Base-by-base conservation (phyloP, 176 grass and related monocot genomes). In the Lolium perenne region DNA sequence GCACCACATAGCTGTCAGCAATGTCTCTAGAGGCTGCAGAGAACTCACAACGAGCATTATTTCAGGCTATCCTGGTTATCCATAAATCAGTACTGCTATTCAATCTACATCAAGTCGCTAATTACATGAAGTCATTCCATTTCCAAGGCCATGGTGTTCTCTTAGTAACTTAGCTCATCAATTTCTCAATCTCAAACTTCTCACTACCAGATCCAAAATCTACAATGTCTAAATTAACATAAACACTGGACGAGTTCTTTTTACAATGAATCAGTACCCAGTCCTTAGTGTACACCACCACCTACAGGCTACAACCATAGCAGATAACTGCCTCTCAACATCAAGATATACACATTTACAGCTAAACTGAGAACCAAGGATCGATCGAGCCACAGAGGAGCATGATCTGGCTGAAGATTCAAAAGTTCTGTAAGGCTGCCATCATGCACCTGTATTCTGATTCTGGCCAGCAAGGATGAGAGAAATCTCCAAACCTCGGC, bases 401-500 rank as follows among this genome's bases (percentile, higher is more conserved):
- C 77, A 80, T 4, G 3, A 40, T 87, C 75, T 18, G 26, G 58
- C 13, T 26, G 12, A 38, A 3, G 56, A 84, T 77, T 71, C 62
- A 71, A 35, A 83, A 46, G 56, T 38, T 41, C 16, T 8, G 23
- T 58, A 26, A 26, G 12, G 14, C 16, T 38, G 68, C 14, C 50
- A 53, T 94, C 86, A 94, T 69, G 91, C 72, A 51, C 88, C 90
- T 56, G 90, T 47, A 87, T 97, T 97, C 45, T 89, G 95, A 76
- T 97, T 93, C 83, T 97, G 95, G 82, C 95, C 95, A 70, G 93
- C 91, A 75, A 97, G 93, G 83, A 97, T 95, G 35, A 97, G 91
- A 78, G 95, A 97, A 7, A 97, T 97, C 93, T 97, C 95, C 89
- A 97, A 81, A 84, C 95, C 95, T 78, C 95, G 91, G 80, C 95